Conservation (phyloP, 352 stramenopile species). For the Phytopythium mirpurense region DNA sequence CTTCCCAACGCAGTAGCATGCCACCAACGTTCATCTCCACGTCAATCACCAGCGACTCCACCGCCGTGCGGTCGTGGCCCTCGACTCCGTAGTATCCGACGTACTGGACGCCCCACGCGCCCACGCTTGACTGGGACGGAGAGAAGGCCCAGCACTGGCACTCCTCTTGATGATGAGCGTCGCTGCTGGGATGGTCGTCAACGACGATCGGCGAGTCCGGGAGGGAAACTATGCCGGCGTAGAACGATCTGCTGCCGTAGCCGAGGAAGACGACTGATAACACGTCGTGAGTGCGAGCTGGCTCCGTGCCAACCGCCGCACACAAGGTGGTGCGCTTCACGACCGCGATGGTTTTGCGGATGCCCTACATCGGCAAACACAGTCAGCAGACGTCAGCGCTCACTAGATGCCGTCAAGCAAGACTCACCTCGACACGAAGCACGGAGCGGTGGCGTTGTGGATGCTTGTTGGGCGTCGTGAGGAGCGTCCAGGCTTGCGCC, state of each 20-base stretch:
- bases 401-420: neutral
- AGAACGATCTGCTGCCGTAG: neutral
- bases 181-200: no score
- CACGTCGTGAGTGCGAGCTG: neutral
- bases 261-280: neutral
- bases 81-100: neutral
- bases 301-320: neutral
- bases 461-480: neutral
- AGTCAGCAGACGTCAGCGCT: no score
- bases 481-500: neutral
- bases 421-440: neutral
- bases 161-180: no score
- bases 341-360: neutral
- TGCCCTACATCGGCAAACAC: neutral
- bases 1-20: neutral
- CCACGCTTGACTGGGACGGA: neutral
- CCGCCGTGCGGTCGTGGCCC: neutral
- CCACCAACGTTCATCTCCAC: neutral
- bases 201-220: neutral
- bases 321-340: neutral
- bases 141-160: neutral
- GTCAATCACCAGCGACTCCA: neutral
- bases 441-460: neutral
- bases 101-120: neutral
- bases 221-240: neutral